Evolutionary conservation across 2,329 filamentous ascomycete genomes (phyloP), one percentile per base, ranked within the genome.

Genomic region (Apiospora marii): DNA sequence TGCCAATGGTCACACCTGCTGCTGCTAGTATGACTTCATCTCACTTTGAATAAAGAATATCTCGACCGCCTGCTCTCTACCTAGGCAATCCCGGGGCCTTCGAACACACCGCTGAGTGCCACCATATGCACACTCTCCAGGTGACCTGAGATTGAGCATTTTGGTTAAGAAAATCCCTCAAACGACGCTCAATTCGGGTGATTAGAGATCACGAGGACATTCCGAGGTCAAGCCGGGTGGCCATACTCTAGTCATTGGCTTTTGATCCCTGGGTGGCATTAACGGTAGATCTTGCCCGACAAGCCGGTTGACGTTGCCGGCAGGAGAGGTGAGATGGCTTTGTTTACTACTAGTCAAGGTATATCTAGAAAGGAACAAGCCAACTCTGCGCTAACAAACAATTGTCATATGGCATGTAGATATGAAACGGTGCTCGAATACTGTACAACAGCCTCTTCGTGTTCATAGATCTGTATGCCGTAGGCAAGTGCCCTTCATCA

Each of bases 21-120:
- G 37, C 53, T 61, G 30, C 30, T n/a, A 37, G 53, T 12, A 61
- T 37, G 53, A 61, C 53, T 41, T 64, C 58, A 64, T 64, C 58
- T 41, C 30, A 64, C 58, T 22, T 19, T 64, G 19, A 6, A 22
- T 30, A 30, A 30, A 30, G 27, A 30, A 4, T 64, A 64, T 41
- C 13, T 5, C 34, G 4, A 64, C 34, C 19, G 41, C 34, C 58
- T 41, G 30, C 34, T 41, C n/a, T 64, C 34, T 41, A 37, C 34
- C 58, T 10, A n/a, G 58, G 58, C 58, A 41, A 41, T 41, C 58
- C 34, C 12, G 14, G 58, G 10, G 19, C 58, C 14, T n/a, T 4
- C 4, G 12, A n/a, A 34, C 58, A 41, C 58, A 64, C 58, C 58
- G 34, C 58, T 22, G 34, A n/a, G 41, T n/a, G 19, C 58, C 34